A percentile compares a stretch with the other conserved stretches of the same genome.
These are phyloP conservation scores for Penicillium italicum DNA, from an alignment of 2,329 filamentous ascomycete species.

Conservation along the genomic window DNA sequence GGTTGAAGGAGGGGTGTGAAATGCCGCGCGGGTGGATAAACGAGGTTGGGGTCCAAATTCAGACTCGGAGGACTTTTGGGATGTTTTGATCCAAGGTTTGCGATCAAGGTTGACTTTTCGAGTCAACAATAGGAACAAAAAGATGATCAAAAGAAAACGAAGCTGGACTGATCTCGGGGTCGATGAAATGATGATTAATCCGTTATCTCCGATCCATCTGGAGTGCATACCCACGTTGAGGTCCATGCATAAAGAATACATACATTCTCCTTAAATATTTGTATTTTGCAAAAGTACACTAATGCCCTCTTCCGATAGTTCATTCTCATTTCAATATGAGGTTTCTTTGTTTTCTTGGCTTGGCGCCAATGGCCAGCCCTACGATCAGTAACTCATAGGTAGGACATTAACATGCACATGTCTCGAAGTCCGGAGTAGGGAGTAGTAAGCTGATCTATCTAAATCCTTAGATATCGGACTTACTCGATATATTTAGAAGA, in stretches of 20 bases:
- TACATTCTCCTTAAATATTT: too few relatives aligned
- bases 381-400: background rate
- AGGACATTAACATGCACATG: background rate
- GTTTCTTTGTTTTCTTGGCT: background rate
- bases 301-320: background rate
- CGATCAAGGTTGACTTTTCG: background rate
- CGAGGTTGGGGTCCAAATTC: background rate
- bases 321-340: background rate
- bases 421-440: background rate
- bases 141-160: background rate
- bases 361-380: background rate
- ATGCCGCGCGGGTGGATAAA: background rate
- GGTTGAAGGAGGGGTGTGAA: background rate
- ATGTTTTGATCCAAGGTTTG: background rate
- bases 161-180: background rate
- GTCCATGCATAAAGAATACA: too few relatives aligned
- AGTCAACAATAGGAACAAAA: background rate
- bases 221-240: too few relatives aligned
- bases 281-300: too few relatives aligned
- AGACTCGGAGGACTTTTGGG: background rate
- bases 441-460: background rate
- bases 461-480: background rate
- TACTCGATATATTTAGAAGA: background rate
- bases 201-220: slow-evolving; percentile 11
- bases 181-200: slow-evolving; percentile 8